Conservation (phyloP, 208 protist genomes). For the Acanthamoeba castellanii region DNA sequence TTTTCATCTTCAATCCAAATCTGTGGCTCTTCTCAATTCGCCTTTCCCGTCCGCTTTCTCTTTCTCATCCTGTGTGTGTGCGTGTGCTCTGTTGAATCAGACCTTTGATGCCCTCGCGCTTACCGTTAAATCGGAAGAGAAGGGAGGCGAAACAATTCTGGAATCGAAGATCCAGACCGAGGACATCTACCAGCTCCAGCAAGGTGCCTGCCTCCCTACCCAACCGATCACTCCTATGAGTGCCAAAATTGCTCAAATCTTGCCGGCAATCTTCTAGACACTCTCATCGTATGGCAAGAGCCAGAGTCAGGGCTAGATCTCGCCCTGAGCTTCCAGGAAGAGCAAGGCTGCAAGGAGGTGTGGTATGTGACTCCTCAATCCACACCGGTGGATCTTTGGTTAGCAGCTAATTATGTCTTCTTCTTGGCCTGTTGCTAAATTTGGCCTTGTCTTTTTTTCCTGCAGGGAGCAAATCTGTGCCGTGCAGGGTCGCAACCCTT, state of each 20-base stretch:
- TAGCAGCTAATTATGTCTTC: background rate
- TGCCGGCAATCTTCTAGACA: conserved; percentile 67
- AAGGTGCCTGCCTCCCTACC: conserved; percentile 53
- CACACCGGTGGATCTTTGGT: background rate
- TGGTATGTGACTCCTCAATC: conserved; percentile 62
- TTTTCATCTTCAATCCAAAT: background rate
- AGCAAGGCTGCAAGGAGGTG: conserved; percentile 82
- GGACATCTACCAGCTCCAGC: conserved; percentile 89
- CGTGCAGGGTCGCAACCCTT: conserved; percentile 30
- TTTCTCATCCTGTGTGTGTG: background rate
- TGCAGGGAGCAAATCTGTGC: conserved; percentile 67
- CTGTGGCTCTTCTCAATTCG: background rate
- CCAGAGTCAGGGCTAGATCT: conserved; percentile 83
- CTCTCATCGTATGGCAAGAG: conserved; percentile 87
- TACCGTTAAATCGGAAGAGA: conserved; percentile 83
- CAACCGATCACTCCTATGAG: background rate
- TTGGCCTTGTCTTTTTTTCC: background rate
- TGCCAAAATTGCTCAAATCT: background rate
- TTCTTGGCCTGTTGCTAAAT: background rate
- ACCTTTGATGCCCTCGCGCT: conserved; percentile 77
- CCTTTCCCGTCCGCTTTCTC: background rate
- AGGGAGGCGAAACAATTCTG: conserved; percentile 76
- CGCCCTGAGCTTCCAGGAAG: conserved; percentile 87
- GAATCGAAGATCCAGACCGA: conserved; percentile 80
- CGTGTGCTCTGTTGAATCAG: background rate